Evolutionary conservation across 2,329 filamentous ascomycete species (phyloP).

Genomic region (Colletotrichum theobromicola): DNA sequence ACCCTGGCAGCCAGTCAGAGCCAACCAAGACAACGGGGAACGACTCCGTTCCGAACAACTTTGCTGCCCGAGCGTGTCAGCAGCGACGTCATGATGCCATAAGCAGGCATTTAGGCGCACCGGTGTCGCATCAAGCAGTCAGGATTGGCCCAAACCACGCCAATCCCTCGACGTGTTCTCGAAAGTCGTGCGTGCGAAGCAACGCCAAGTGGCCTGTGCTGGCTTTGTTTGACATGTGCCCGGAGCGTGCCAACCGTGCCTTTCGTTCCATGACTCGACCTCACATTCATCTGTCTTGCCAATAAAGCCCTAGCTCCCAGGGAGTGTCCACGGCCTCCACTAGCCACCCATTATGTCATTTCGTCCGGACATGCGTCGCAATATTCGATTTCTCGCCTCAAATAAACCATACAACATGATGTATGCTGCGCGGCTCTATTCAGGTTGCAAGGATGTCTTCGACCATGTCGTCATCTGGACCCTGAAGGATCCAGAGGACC

Average conservation of each 20-base stretch:
- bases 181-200: neutral
- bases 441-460: slow-evolving; percentile 3
- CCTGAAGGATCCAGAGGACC: slow-evolving; percentile 2
- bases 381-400: neutral
- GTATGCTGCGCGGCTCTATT: neutral
- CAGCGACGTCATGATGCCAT: slow-evolving; percentile 13
- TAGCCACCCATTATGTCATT: slow-evolving; percentile 10
- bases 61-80: neutral
- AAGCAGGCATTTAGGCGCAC: neutral
- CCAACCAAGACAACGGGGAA: neutral
- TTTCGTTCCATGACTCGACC: neutral
- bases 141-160: neutral
- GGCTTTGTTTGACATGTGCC: slow-evolving; percentile 12
- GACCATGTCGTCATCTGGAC: slow-evolving; percentile 18
- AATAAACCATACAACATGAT: neutral
- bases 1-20: neutral
- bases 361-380: neutral
- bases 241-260: neutral
- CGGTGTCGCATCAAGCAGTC: neutral
- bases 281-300: neutral
- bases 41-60: neutral
- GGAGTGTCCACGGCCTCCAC: neutral
- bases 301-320: neutral
- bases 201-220: neutral
- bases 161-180: neutral